phyloP scores from a whole-genome alignment of 495 filamentous ascomycete species.

The Lentithecium fluviatile region DNA sequence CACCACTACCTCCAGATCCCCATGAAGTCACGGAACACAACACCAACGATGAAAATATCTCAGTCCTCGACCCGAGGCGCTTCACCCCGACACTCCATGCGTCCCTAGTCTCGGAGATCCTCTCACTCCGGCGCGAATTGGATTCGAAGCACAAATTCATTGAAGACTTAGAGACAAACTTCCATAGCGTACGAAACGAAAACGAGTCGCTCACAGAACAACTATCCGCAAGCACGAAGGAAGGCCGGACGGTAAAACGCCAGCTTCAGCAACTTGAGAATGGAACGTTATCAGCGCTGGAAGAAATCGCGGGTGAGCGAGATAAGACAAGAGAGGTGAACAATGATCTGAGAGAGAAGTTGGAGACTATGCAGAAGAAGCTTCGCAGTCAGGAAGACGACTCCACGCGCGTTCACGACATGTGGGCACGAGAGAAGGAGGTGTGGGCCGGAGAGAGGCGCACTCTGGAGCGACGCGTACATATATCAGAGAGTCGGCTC shows the following conservation, averaged over 20 bases:
- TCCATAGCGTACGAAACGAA: constrained; percentile 70
- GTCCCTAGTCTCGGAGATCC: constrained; percentile 90
- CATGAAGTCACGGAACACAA: constrained; percentile 43
- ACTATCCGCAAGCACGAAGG: constrained; percentile 62
- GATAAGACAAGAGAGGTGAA: constrained; percentile 78
- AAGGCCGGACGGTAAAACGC: constrained; percentile 75
- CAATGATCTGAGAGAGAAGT: constrained; percentile 70
- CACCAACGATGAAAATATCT: constrained; percentile 68
- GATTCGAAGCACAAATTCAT: constrained; percentile 84
- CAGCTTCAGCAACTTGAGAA: constrained; percentile 84
- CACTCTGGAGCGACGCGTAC: constrained; percentile 74
- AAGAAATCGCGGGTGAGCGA: constrained; percentile 77
- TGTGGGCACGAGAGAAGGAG: constrained; percentile 80
- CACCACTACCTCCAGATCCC: constrained; percentile 54
- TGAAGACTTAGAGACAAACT: constrained; percentile 72
- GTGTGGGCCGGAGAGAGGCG: constrained; percentile 79
- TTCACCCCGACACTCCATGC: constrained; percentile 96
- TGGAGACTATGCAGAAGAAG: constrained; percentile 77
- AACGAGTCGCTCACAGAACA: constrained; percentile 65
- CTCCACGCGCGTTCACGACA: constrained; percentile 65
- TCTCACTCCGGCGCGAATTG: constrained; percentile 79
- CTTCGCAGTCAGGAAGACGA: constrained; percentile 81
- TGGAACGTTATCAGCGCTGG: constrained; percentile 78
- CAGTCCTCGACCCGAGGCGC: constrained; percentile 79
- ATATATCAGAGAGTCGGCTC: constrained; percentile 82